Percentiles rank a stretch among this genome's conserved stretches.
These are phyloP conservation scores for Trichoderma gracile DNA, from an alignment of 2,329 filamentous ascomycete genomes.

Conservation along the genomic window DNA sequence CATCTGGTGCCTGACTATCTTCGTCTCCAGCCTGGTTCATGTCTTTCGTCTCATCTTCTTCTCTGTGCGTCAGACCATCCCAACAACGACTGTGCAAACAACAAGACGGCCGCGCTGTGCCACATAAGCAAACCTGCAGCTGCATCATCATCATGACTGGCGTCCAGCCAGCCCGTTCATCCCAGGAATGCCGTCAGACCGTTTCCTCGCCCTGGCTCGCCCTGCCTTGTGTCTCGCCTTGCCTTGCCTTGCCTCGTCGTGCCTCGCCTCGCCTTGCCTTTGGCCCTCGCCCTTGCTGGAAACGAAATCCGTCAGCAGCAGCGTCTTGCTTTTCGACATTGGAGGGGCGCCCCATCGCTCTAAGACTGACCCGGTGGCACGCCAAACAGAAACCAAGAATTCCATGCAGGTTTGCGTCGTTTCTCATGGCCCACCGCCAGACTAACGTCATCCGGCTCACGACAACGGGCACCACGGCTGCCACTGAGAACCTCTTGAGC, in stretches of 20 bases:
- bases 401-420: constrained; percentile 15
- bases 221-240: neutral
- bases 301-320: neutral
- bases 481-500: neutral
- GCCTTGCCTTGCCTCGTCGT: neutral
- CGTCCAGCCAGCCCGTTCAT: neutral
- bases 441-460: constrained; percentile 24
- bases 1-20: neutral
- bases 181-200: neutral
- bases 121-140: neutral
- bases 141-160: constrained; percentile 8
- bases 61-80: neutral
- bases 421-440: constrained; percentile 9
- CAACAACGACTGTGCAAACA: too few species aligned
- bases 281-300: too few species aligned
- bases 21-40: neutral
- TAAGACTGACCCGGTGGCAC: constrained; percentile 8
- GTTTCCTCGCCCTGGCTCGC: neutral
- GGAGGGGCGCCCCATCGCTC: neutral
- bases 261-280: neutral
- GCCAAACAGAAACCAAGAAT: constrained; percentile 17
- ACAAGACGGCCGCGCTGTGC: neutral
- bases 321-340: neutral
- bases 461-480: neutral
- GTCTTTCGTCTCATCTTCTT: neutral